Evolutionary conservation across 2,329 filamentous ascomycete species (phyloP).

Genomic region (Huntiella savannae): DNA sequence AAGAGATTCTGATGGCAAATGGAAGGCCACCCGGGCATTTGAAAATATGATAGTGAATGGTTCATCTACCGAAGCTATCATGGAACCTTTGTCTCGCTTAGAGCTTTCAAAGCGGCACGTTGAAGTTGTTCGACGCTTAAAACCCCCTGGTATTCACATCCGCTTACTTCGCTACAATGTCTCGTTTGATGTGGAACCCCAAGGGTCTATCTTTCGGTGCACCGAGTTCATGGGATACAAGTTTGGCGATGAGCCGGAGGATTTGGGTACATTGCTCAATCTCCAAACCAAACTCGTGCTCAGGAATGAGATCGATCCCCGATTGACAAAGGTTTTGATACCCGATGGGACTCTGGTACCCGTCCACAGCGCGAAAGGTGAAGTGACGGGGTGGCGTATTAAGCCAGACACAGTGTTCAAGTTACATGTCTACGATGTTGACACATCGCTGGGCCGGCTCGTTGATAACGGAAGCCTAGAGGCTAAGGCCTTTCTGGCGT

Average conservation of each 20-base stretch:
- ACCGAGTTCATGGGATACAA: constrained; percentile 25
- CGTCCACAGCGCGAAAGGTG: no score
- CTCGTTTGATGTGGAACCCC: constrained; percentile 22
- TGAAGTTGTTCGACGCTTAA: not conserved
- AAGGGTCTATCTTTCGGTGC: constrained; percentile 19
- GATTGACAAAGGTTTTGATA: constrained; percentile 21
- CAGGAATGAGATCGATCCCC: constrained; percentile 6
- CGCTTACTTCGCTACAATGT: constrained; percentile 29
- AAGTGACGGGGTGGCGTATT: no score
- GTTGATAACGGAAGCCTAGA: constrained; percentile 30
- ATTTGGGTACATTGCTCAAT: not conserved
- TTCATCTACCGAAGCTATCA: not conserved
- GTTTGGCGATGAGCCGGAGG: not conserved
- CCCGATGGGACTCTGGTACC: not conserved
- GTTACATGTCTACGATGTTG: constrained; percentile 28
- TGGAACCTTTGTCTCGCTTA: not conserved
- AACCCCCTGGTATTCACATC: constrained; percentile 17
- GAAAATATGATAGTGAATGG: no score
- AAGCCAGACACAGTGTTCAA: no score
- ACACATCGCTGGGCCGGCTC: constrained; percentile 29
- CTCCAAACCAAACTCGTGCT: constrained; percentile 26
- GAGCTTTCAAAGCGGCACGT: not conserved
- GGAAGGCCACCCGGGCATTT: no score
- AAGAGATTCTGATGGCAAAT: constrained; percentile 13
- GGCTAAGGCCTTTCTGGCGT: constrained; percentile 31